Conservation (phyloP, 495 filamentous ascomycete genomes). For the Penicillium cinerascens region DNA sequence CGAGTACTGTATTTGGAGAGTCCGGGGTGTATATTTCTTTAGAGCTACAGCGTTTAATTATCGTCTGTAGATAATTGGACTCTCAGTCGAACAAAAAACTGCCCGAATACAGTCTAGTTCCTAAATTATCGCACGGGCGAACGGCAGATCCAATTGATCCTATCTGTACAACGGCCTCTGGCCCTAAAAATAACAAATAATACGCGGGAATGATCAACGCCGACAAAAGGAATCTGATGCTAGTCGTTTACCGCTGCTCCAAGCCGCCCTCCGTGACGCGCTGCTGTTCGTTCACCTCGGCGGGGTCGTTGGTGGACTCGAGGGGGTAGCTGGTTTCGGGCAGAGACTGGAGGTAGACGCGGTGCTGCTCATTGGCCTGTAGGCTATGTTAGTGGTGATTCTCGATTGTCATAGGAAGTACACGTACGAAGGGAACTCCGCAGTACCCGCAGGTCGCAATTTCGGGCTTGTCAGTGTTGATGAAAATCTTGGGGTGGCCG, state of each 20-base stretch:
- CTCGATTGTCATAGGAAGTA: not conserved
- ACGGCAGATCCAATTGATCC: slow-evolving; percentile 29
- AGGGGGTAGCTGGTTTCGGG: slow-evolving; percentile 77
- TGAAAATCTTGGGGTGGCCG: slow-evolving; percentile 90
- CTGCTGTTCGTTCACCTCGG: slow-evolving; percentile 54
- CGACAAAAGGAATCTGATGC: slow-evolving; percentile 35
- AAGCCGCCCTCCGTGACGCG: slow-evolving; percentile 50
- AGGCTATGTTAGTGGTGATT: not conserved
- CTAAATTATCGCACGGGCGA: slow-evolving; percentile 2
- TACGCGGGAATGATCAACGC: slow-evolving; percentile 40
- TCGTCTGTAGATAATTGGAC: slow-evolving; percentile 6
- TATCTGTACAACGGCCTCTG: slow-evolving; percentile 34
- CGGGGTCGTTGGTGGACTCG: slow-evolving; percentile 44
- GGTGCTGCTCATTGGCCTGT: slow-evolving; percentile 84
- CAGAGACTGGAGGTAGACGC: slow-evolving; percentile 73
- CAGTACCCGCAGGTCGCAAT: slow-evolving; percentile 90
- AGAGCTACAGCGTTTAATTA: slow-evolving; percentile 2
- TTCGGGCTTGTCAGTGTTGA: slow-evolving; percentile 96
- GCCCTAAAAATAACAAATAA: slow-evolving; percentile 29
- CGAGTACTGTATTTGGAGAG: no score
- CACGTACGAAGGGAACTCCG: slow-evolving; percentile 87
- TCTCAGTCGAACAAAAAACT: not conserved
- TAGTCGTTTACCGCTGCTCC: slow-evolving; percentile 48
- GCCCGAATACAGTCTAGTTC: not conserved
- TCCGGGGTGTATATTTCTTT: not conserved